Evolutionary conservation across 164 flowering plant genomes (phyloP).

Genomic region (Nymphaea colorata): DNA sequence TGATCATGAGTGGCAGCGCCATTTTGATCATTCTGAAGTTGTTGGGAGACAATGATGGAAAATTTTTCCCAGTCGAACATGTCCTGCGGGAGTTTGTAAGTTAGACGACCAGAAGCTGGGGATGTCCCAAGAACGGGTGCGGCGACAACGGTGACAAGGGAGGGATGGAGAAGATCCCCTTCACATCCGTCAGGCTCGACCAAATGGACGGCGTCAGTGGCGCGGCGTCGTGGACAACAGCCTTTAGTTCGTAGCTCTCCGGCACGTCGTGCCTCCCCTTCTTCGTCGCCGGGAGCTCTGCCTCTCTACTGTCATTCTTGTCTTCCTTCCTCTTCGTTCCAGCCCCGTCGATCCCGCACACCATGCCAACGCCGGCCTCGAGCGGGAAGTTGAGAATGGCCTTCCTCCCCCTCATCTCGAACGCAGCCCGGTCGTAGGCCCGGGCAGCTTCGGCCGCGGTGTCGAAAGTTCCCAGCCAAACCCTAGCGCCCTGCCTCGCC

Average conservation of each 20-base stretch:
- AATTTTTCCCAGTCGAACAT: too few relatives aligned
- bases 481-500: slow-evolving; percentile 29
- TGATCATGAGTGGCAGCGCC: not conserved
- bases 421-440: slow-evolving; percentile 49
- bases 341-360: not conserved
- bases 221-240: not conserved
- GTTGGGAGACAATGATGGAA: too few relatives aligned
- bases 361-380: not conserved
- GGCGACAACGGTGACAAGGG: slow-evolving; percentile 29
- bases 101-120: slow-evolving; percentile 16
- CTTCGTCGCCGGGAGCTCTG: not conserved
- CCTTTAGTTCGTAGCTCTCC: not conserved
- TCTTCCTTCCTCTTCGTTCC: slow-evolving; percentile 9
- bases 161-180: slow-evolving; percentile 26
- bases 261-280: slow-evolving; percentile 1
- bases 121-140: slow-evolving; percentile 5
- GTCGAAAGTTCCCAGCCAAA: slow-evolving; percentile 43
- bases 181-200: slow-evolving; percentile 13
- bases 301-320: slow-evolving; percentile 3
- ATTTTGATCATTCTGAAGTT: not conserved
- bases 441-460: slow-evolving; percentile 47
- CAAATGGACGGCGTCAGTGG: slow-evolving; percentile 33
- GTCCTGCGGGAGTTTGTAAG: not conserved
- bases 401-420: slow-evolving; percentile 26
- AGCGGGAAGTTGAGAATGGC: slow-evolving; percentile 36